Conservation (phyloP, 768 basidiomycete species). For the Pleurotus tuoliensis region DNA sequence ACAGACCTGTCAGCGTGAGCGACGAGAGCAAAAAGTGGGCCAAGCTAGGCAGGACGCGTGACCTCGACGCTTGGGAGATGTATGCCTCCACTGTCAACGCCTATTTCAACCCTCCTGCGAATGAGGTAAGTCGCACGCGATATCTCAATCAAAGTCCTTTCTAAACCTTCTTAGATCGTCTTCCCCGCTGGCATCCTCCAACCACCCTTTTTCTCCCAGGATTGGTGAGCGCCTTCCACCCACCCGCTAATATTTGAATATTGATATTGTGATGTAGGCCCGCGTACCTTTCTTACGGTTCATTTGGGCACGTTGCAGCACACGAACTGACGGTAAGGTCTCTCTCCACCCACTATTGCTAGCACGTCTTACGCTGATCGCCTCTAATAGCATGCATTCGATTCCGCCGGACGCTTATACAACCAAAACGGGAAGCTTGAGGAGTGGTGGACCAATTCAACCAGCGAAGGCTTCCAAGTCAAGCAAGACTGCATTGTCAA, state of each 20-base stretch:
- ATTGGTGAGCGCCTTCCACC: slow-evolving; percentile 48
- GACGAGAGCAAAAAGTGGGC: slow-evolving; percentile 70
- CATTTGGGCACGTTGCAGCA: slow-evolving; percentile 88
- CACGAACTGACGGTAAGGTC: slow-evolving; percentile 82
- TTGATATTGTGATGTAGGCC: slow-evolving; percentile 51
- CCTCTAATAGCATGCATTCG: slow-evolving; percentile 72
- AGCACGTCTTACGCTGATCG: background rate
- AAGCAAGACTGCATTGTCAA: slow-evolving; percentile 87
- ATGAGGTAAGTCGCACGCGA: slow-evolving; percentile 53
- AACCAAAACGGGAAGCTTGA: slow-evolving; percentile 85
- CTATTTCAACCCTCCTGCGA: slow-evolving; percentile 83
- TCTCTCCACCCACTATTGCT: background rate
- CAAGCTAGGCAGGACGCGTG: slow-evolving; percentile 62
- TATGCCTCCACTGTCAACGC: slow-evolving; percentile 83
- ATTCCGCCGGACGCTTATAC: slow-evolving; percentile 85
- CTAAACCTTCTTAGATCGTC: slow-evolving; percentile 54
- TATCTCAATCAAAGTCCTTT: background rate
- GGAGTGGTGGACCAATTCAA: slow-evolving; percentile 91
- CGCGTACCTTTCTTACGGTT: slow-evolving; percentile 83
- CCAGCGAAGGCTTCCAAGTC: slow-evolving; percentile 77
- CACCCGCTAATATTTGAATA: background rate
- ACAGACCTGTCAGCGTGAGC: slow-evolving; percentile 38
- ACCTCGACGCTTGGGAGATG: slow-evolving; percentile 85
- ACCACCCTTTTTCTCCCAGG: slow-evolving; percentile 82
- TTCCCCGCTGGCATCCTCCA: slow-evolving; percentile 96